A percentile compares a stretch with the other conserved stretches of the same genome.
Evolutionary conservation across 2,329 filamentous ascomycete species (phyloP).

Genomic region (Berkeleyomyces basicola): DNA sequence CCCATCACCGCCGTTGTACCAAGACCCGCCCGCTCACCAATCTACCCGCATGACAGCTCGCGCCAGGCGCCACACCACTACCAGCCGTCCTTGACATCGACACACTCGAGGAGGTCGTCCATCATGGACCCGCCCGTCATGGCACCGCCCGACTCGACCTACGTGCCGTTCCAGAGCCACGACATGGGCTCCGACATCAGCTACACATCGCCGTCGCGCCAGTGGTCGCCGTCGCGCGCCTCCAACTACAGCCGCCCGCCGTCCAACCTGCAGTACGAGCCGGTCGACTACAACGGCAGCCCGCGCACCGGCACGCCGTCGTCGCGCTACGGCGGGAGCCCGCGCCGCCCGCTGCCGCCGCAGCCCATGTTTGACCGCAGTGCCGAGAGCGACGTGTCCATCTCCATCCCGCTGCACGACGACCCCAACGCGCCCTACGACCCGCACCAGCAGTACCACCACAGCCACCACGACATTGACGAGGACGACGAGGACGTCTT

Average conservation of each 20-base stretch:
- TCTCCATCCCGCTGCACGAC: constrained; percentile 46
- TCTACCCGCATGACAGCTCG: constrained; percentile 25
- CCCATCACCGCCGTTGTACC: constrained; percentile 8
- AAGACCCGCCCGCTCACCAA: constrained; percentile 26
- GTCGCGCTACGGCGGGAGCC: constrained; percentile 74
- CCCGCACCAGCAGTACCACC: constrained; percentile 29
- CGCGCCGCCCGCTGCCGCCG: constrained; percentile 70
- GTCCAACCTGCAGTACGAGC: constrained; percentile 62
- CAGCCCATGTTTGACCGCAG: constrained; percentile 59
- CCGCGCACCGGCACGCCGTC: constrained; percentile 83
- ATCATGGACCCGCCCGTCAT: constrained; percentile 43
- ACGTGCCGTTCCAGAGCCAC: constrained; percentile 37
- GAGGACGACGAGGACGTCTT: constrained; percentile 54
- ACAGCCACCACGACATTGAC: constrained; percentile 16
- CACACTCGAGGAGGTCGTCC: constrained; percentile 29
- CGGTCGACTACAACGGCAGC: constrained; percentile 73
- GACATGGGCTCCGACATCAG: constrained; percentile 21
- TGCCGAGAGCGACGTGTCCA: constrained; percentile 38
- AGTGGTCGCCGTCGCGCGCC: constrained; percentile 39
- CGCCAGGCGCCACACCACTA: constrained; percentile 26
- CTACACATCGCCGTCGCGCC: constrained; percentile 34
- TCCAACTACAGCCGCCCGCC: constrained; percentile 56
- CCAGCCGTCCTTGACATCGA: constrained; percentile 35
- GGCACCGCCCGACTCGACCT: constrained; percentile 46
- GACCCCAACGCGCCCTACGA: constrained; percentile 16